A percentile compares a stretch with the other conserved stretches of the same genome.
Conservation (phyloP, 495 filamentous ascomycete genomes). For the Lasiosphaeriaceae sp. region DNA sequence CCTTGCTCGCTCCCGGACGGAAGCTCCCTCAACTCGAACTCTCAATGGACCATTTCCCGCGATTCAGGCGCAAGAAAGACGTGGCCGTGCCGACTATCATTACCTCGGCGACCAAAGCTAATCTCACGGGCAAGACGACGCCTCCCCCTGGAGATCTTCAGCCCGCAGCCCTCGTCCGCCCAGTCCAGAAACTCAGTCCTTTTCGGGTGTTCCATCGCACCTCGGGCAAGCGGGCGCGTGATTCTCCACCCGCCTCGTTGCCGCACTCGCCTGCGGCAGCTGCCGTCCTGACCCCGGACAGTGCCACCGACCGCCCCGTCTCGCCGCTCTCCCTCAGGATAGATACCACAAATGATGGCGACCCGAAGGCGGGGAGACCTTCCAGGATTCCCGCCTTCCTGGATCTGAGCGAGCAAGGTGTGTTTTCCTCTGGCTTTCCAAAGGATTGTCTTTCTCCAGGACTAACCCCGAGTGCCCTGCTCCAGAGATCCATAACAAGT, state of each 20-base stretch:
- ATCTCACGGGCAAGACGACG: conserved; percentile 14
- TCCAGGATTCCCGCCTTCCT: conserved; percentile 44
- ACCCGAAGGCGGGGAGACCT: conserved; percentile 5
- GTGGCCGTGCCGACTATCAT: conserved; percentile 13
- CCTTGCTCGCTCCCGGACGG: not conserved
- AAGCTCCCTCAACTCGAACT: not conserved
- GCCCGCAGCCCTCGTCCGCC: conserved; percentile 13
- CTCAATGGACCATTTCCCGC: conserved; percentile 24
- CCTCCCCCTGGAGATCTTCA: conserved; percentile 19
- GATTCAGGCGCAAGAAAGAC: conserved; percentile 23
- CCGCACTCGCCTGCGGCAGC: conserved; percentile 26
- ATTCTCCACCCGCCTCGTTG: conserved; percentile 32
- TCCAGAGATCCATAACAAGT: conserved; percentile 50
- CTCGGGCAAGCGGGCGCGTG: conserved; percentile 39
- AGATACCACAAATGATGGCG: conserved; percentile 8
- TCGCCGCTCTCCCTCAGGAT: conserved; percentile 22
- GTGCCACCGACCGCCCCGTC: conserved; percentile 22
- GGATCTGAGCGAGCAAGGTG: conserved; percentile 28
- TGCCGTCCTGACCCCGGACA: conserved; percentile 16
- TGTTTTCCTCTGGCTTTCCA: not conserved
- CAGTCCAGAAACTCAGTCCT: conserved; percentile 26
- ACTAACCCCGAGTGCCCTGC: not conserved
- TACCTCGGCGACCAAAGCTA: not conserved
- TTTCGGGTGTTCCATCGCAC: conserved; percentile 31
- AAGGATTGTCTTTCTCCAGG: not conserved